Conservation (phyloP, 2,329 filamentous ascomycete species). For the Zarea fungicola region DNA sequence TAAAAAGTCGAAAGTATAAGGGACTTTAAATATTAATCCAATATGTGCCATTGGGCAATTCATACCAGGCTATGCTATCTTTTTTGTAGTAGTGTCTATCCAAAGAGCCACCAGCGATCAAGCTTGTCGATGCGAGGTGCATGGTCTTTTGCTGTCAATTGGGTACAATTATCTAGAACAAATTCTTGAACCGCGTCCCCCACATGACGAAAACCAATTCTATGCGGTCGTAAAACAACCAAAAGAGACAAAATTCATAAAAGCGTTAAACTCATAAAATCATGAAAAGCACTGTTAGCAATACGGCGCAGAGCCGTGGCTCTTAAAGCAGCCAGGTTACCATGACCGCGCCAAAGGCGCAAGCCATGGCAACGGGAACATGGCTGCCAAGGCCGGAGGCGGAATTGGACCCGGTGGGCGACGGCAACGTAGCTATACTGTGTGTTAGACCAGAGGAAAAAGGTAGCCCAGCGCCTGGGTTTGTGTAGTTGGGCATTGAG, state of each 20-base stretch:
- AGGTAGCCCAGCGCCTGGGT: background rate
- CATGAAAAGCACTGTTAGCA: conserved; percentile 12
- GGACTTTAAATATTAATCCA: conserved; percentile 3
- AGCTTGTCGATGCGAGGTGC: background rate
- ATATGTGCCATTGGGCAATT: background rate
- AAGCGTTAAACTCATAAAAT: conserved; percentile 13
- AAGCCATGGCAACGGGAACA: conserved; percentile 1
- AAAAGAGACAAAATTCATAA: conserved; percentile 9
- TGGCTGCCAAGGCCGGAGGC: background rate
- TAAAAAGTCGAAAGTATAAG: background rate
- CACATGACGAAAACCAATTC: background rate
- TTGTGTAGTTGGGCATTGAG: conserved; percentile 7
- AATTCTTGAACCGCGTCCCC: too few species aligned
- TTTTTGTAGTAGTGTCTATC: conserved; percentile 9
- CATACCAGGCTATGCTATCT: background rate
- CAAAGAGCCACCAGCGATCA: conserved; percentile 7
- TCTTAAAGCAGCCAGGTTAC: conserved; percentile 5
- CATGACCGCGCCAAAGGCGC: conserved; percentile 4
- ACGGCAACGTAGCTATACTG: conserved; percentile 10
- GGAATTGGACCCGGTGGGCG: conserved; percentile 6
- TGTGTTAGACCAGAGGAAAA: conserved; percentile 10
- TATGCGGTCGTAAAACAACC: conserved; percentile 1
- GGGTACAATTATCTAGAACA: background rate
- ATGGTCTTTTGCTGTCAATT: conserved; percentile 2
- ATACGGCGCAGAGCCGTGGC: background rate